Percentiles rank a stretch among this genome's conserved stretches.
These are phyloP conservation scores for Rhizoclosmatium sp. DNA, from an alignment of 192 early-diverging fungal genomes.

Conservation along the genomic window DNA sequence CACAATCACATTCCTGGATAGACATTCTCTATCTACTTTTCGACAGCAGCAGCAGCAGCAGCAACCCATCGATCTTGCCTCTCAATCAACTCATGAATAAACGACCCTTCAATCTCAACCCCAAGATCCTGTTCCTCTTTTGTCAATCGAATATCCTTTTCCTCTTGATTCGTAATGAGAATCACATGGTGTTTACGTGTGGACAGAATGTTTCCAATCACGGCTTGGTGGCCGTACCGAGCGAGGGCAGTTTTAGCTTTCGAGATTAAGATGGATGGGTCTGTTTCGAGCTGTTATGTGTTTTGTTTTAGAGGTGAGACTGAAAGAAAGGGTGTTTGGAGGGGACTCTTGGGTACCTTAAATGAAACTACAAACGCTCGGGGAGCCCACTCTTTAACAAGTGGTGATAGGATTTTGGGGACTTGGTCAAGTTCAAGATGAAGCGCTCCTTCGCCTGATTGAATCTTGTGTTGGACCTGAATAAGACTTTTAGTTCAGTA, in stretches of 20 bases:
- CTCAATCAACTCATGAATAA: slow-evolving; percentile 73
- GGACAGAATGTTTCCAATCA: slow-evolving; percentile 92
- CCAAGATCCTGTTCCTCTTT: slow-evolving; percentile 55
- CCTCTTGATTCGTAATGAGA: slow-evolving; percentile 51
- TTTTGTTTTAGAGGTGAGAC: no score
- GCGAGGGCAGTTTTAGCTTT: slow-evolving; percentile 83
- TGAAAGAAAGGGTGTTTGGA: slow-evolving; percentile 85
- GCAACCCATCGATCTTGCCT: slow-evolving; percentile 75
- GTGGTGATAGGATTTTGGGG: slow-evolving; percentile 92
- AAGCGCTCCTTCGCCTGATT: slow-evolving; percentile 86
- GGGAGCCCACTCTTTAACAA: slow-evolving; percentile 94
- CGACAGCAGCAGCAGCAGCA: no score
- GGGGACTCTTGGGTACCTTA: slow-evolving; percentile 68
- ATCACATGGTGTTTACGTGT: slow-evolving; percentile 88
- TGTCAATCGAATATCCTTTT: slow-evolving; percentile 56
- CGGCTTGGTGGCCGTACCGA: slow-evolving; percentile 95
- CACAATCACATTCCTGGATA: no score
- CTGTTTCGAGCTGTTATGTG: slow-evolving; percentile 81
- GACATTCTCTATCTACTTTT: no score
- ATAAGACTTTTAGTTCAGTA: slow-evolving; percentile 43
- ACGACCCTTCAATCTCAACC: slow-evolving; percentile 76
- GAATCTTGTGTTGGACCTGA: slow-evolving; percentile 90
- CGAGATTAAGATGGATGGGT: slow-evolving; percentile 75
- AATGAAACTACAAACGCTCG: slow-evolving; percentile 94
- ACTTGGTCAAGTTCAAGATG: slow-evolving; percentile 93